These are phyloP conservation scores for Phoenix roebelenii DNA, from an alignment of 176 grass and related monocot genomes.

Conservation along the genomic window DNA sequence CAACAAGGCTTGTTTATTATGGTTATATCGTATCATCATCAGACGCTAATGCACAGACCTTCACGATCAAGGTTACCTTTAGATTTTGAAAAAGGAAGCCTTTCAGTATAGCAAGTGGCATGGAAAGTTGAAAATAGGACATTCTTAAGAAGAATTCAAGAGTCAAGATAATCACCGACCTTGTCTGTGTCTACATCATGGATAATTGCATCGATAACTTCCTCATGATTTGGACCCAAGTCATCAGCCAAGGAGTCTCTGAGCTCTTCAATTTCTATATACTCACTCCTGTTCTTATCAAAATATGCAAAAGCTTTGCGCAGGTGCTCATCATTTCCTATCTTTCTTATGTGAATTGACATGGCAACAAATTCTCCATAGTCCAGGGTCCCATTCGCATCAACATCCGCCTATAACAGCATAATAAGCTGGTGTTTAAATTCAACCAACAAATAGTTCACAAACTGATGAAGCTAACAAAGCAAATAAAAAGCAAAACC, in stretches of 20 bases:
- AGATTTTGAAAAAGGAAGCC: no score
- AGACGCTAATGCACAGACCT: no score
- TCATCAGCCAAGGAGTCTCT: constrained; percentile 52
- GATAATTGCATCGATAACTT: constrained; percentile 84
- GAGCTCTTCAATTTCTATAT: constrained; percentile 83
- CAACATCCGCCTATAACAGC: constrained; percentile 54
- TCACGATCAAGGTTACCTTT: no score
- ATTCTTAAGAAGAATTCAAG: no score
- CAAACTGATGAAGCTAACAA: neutral
- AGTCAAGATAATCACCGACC: constrained; percentile 28
- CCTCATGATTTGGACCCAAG: constrained; percentile 60
- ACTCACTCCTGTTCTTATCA: constrained; percentile 68
- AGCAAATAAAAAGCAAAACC: no score
- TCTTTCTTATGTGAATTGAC: constrained; percentile 72
- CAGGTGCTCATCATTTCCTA: constrained; percentile 71
- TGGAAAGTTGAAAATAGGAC: no score
- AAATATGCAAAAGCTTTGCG: constrained; percentile 87
- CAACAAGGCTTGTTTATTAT: no score
- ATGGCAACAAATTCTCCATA: constrained; percentile 81
- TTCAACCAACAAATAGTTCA: neutral
- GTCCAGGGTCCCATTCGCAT: constrained; percentile 72
- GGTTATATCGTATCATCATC: no score
- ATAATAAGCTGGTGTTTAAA: constrained; percentile 2
- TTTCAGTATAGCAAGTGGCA: no score
- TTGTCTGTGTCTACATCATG: constrained; percentile 83